These are phyloP conservation scores for Trypanosoma mega DNA, from an alignment of 208 protist genomes.

Conservation along the genomic window DNA sequence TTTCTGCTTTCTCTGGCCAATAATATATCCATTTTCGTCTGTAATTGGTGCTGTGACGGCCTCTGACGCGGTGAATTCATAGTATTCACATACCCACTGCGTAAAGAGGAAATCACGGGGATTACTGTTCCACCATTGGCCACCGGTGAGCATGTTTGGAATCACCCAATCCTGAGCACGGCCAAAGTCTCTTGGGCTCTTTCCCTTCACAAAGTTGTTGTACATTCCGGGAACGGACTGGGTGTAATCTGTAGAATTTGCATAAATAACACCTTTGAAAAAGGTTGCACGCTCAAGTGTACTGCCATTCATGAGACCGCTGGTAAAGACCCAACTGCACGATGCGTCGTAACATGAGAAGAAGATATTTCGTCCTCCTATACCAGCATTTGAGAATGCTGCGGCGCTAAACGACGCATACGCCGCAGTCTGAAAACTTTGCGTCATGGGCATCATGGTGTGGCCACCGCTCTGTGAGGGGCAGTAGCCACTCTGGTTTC, in stretches of 20 bases:
- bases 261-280: slow-evolving; percentile 47
- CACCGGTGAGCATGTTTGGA: slow-evolving; percentile 29
- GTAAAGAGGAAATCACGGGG: too few species aligned
- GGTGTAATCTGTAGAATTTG: slow-evolving; percentile 17
- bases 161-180: background rate
- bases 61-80: slow-evolving; percentile 53
- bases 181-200: background rate
- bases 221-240: slow-evolving; percentile 15
- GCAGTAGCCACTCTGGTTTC: slow-evolving; percentile 35
- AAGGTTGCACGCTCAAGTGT: slow-evolving; percentile 42
- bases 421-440: slow-evolving; percentile 30
- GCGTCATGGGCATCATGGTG: slow-evolving; percentile 63
- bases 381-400: slow-evolving; percentile 33
- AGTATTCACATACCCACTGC: slow-evolving; percentile 66
- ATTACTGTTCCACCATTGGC: slow-evolving; percentile 56
- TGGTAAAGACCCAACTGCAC: slow-evolving; percentile 58
- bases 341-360: slow-evolving; percentile 34
- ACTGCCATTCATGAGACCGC: slow-evolving; percentile 45
- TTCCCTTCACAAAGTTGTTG: slow-evolving; percentile 5
- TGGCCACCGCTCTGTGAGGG: slow-evolving; percentile 28
- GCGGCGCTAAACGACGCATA: slow-evolving; percentile 15
- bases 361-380: slow-evolving; percentile 44
- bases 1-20: background rate
- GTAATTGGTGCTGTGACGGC: slow-evolving; percentile 11
- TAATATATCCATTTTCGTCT: slow-evolving; percentile 10